Conservation (phyloP, 106 monocot genomes). For the Dendrobium officinale region DNA sequence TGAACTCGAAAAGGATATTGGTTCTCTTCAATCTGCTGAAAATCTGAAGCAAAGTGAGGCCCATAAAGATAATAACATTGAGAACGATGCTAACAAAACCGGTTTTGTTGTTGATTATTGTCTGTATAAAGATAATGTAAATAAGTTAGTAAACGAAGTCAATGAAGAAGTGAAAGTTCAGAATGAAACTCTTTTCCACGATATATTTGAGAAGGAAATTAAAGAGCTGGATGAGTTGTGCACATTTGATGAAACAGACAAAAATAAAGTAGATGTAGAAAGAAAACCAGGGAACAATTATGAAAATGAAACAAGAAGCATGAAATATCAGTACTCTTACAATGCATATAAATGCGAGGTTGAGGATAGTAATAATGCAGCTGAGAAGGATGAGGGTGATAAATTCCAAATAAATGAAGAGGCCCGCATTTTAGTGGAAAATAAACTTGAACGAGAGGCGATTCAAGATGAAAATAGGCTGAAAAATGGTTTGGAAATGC, state of each 20-base stretch:
- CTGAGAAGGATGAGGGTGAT: slow-evolving; percentile 5
- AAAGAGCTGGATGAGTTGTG: slow-evolving; percentile 8
- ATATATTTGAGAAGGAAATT: slow-evolving; percentile 17
- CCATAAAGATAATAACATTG: neutral
- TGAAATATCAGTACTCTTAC: slow-evolving; percentile 4
- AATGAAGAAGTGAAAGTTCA: neutral
- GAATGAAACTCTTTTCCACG: neutral
- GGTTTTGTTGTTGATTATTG: slow-evolving; percentile 3
- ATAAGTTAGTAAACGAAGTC: neutral
- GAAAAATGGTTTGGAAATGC: slow-evolving; percentile 6
- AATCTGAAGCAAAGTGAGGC: slow-evolving; percentile 9
- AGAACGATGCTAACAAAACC: neutral
- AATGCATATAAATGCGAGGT: slow-evolving; percentile 14
- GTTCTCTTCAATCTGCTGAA: neutral
- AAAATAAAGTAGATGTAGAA: slow-evolving; percentile 7
- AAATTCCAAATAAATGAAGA: neutral
- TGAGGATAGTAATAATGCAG: slow-evolving; percentile 3
- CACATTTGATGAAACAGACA: neutral
- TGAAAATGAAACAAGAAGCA: neutral
- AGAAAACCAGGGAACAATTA: neutral
- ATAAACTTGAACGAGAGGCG: neutral
- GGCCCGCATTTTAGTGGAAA: slow-evolving; percentile 6
- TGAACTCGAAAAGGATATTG: slow-evolving; percentile 6
- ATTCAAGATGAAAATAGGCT: slow-evolving; percentile 10
- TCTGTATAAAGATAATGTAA: slow-evolving; percentile 17